phyloP scores from a whole-genome alignment of 1,139 yeast species.

The Candida labiduridarum region DNA sequence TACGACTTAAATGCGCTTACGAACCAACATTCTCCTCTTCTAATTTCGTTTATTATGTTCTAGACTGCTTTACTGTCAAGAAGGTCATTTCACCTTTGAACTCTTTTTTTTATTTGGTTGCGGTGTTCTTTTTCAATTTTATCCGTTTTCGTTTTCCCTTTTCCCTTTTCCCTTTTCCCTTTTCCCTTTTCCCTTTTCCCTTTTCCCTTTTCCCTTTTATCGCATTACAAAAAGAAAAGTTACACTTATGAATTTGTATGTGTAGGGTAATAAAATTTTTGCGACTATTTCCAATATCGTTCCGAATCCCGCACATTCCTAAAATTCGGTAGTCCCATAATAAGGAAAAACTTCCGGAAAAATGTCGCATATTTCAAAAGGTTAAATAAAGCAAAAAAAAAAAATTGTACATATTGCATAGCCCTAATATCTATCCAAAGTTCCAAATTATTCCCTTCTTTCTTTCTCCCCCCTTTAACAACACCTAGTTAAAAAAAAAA shows the following conservation, averaged over 20 bases:
- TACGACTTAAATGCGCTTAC: too few relatives aligned
- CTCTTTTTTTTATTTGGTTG: too few relatives aligned
- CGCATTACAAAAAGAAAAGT: not conserved
- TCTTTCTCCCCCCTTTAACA: too few relatives aligned
- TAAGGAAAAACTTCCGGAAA: not conserved
- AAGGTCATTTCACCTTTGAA: too few relatives aligned
- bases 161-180: not conserved
- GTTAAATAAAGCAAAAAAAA: not conserved
- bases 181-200: not conserved
- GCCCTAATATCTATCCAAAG: not conserved
- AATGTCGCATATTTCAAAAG: constrained; percentile 1
- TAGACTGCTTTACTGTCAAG: too few relatives aligned
- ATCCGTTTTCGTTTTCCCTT: too few relatives aligned
- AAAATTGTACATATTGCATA: not conserved
- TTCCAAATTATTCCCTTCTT: too few relatives aligned
- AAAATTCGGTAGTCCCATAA: too few relatives aligned
- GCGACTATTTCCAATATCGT: not conserved
- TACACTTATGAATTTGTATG: not conserved
- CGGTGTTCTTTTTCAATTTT: too few relatives aligned
- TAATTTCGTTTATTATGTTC: too few relatives aligned
- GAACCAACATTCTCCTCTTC: too few relatives aligned
- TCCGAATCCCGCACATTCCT: not conserved
- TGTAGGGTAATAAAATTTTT: not conserved
- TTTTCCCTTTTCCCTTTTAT: not conserved
- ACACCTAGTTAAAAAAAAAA: too few relatives aligned